Percentiles rank a stretch among this genome's conserved stretches.
These are phyloP conservation scores for Combretum micranthum DNA, from an alignment of 345 rosid genomes.

Conservation along the genomic window DNA sequence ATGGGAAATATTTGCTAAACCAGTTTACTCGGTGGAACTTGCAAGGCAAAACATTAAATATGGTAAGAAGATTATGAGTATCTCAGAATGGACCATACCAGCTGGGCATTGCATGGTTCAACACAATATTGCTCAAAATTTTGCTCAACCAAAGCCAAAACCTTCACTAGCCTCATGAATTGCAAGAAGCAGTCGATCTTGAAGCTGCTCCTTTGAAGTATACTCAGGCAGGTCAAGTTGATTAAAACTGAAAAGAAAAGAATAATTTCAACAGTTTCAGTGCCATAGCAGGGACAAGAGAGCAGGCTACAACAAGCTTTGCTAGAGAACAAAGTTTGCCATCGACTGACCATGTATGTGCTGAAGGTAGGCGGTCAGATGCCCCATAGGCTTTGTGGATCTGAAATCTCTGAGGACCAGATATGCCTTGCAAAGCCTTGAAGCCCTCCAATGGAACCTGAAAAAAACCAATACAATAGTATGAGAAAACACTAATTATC, in stretches of 20 bases:
- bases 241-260: slow-evolving; percentile 60
- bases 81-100: background rate
- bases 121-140: no score
- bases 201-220: slow-evolving; percentile 68
- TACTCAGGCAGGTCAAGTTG: slow-evolving; percentile 97
- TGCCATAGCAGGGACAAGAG: background rate
- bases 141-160: slow-evolving; percentile 75
- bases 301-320: background rate
- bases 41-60: no score
- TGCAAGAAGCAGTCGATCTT: slow-evolving; percentile 81
- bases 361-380: slow-evolving; percentile 87
- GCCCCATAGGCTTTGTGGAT: slow-evolving; percentile 98
- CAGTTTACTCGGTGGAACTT: no score
- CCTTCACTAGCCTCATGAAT: slow-evolving; percentile 97
- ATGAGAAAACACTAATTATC: background rate
- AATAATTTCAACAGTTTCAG: background rate
- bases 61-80: background rate
- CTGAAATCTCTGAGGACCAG: slow-evolving; percentile 93
- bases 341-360: slow-evolving; percentile 77
- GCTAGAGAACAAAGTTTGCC: background rate
- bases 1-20: no score
- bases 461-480: slow-evolving; percentile 1
- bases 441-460: slow-evolving; percentile 96
- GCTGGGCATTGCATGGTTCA: background rate
- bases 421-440: slow-evolving; percentile 91